phyloP scores from a whole-genome alignment of 148 eudicot species.

The Mesembryanthemum crystallinum region DNA sequence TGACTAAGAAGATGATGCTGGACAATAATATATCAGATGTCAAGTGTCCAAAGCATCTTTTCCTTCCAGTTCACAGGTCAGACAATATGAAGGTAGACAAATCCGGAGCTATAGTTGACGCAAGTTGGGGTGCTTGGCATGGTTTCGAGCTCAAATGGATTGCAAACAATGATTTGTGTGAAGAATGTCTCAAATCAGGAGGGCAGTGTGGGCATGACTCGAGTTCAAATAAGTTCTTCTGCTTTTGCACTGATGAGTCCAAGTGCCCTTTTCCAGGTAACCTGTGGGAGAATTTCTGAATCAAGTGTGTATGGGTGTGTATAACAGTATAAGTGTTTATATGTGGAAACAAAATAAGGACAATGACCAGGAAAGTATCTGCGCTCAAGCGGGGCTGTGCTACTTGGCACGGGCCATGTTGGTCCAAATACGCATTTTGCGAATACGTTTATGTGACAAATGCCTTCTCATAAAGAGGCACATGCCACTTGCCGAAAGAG shows the following conservation, averaged over 20 bases:
- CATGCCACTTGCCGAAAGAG: no score
- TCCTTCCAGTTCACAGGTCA: neutral
- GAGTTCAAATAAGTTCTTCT: neutral
- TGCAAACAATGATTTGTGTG: slow-evolving; percentile 29
- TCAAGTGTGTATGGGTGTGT: no score
- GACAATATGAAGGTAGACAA: neutral
- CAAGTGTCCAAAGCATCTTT: neutral
- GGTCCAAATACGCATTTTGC: no score
- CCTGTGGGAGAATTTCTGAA: no score
- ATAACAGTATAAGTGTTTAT: no score
- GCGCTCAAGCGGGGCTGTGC: no score
- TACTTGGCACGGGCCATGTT: no score
- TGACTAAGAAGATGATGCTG: neutral
- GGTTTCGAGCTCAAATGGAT: slow-evolving; percentile 46
- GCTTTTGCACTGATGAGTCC: neutral
- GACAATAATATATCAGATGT: neutral
- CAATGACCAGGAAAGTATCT: no score
- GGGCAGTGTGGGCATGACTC: slow-evolving; percentile 45
- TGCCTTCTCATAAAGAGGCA: no score
- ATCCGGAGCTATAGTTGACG: neutral
- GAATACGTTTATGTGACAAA: no score
- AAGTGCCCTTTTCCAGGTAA: neutral
- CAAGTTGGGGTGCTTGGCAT: slow-evolving; percentile 5
- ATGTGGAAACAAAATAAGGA: no score
- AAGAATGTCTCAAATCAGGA: slow-evolving; percentile 26